Evolutionary conservation across 495 filamentous ascomycete genomes (phyloP), one percentile per base, ranked within the genome.

Genomic region (Penicillium lividum): DNA sequence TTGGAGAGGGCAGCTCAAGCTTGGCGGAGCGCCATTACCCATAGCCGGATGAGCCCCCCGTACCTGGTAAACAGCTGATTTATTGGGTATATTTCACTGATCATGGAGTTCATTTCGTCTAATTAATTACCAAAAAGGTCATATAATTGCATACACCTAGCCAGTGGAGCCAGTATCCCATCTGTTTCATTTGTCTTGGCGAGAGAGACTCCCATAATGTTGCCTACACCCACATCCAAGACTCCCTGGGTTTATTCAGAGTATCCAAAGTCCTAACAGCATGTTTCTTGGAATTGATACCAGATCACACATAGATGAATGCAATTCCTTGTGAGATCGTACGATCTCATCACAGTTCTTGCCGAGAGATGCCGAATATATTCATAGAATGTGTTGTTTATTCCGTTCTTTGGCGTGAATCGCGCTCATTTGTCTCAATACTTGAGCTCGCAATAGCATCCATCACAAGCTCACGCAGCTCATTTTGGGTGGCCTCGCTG

Each of bases 391-490:
- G 4, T 25, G 9, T 46, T 10, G 7, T 46, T 18, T 69, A 90
- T 8, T 83, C 80, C 29, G 81, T 80, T 56, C 86, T 80, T 55
- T 80, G 73, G 53, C 88, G 81, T 18, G 88, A 82, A 45, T 85
- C 86, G 60, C 86, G 75, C 59, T 87, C 84, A 38, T 80, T 74
- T 13, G 65, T 71, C 54, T 69, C 77, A 61, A 64, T 83, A 56
- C 54, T 80, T 63, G 65, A 83, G 54, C 61, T 84, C 69, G 63
- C 73, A 61, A 95, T 74, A 6, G 87, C 89, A 64, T 92, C 88
- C 59, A 83, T 82, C 15, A 93, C 81, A 58, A 95, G 70, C 49
- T 80, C 78, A 52, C 88, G 82, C 60, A 95, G 70, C 63, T 87
- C 79, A 34, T 77, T 81, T 65, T 95, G 90, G 3, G 85, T 84